Evolutionary conservation across 345 rosid genomes (phyloP), one percentile per base, ranked within the genome.

Genomic region (Mercurialis annua): DNA sequence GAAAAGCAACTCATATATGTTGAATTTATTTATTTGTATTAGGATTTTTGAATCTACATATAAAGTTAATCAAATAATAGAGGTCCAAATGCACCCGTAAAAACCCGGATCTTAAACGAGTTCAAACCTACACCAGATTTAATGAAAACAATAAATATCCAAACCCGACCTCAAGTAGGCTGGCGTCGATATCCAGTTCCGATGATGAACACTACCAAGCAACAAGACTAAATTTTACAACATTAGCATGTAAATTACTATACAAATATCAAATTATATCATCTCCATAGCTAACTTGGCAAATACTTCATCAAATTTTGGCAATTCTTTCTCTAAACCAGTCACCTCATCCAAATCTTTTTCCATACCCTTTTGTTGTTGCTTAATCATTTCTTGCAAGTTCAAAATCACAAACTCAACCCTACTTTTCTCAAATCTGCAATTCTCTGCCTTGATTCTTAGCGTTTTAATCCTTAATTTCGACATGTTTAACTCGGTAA

Each of bases 401-500:
- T 42, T 51, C 73, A 62, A 30, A 26, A 34, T 34, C 59, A 61
- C 43, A 43, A 66, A 49, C 31, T 58, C 48, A 43, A 72, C 54
- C 43, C 68, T 72, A 44, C 47, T 64, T 29, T 54, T 59, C 40
- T 71, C 80, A 51, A 65, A 36, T 53, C 26, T 51, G 30, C 72
- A 66, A 31, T 58, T 62, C 58, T 72, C 73, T n/a, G 67, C 80
- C 61, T 64, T 71, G 33, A 42, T 34, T 67, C 52, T 76, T 48
- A 57, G 24, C 71, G 70, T 17, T 18, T 54, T 67, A 1, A 62
- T 44, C 57, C 33, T 29, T 21, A 18, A 44, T 64, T 42, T 36
- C 1, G 48, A 34, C 44, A 6, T 6, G 50, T 56, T 54, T 8
- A 61, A 55, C 44, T 50, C 62, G 3, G 21, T n/a, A 33, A 56